These are phyloP conservation scores for Malus hybrid DNA, from an alignment of 331 rosid genomes.

Conservation along the genomic window DNA sequence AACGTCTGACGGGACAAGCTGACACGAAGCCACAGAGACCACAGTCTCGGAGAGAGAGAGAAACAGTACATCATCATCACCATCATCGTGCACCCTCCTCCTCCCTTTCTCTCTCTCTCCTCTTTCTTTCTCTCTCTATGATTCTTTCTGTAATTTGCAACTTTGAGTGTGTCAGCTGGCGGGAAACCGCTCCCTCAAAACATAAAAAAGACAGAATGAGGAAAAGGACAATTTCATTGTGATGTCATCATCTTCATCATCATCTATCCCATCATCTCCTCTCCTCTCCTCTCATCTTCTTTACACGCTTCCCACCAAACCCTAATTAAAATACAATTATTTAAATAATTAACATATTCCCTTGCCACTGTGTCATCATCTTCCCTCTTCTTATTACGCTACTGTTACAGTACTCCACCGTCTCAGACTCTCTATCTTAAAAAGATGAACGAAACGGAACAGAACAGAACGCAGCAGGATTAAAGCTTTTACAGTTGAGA, in stretches of 20 bases:
- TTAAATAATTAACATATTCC: neutral
- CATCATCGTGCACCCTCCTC: constrained; percentile 5
- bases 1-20: constrained; percentile 60
- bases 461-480: neutral
- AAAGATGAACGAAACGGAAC: constrained; percentile 20
- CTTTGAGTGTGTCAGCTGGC: constrained; percentile 41
- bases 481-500: neutral
- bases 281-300: neutral
- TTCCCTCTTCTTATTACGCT: neutral
- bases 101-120: neutral
- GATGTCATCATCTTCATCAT: neutral
- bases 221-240: constrained; percentile 7
- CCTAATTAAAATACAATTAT: too few species aligned
- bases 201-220: constrained; percentile 15
- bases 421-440: neutral
- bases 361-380: neutral
- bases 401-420: neutral
- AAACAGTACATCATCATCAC: neutral
- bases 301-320: constrained; percentile 22
- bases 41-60: neutral
- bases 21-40: constrained; percentile 20
- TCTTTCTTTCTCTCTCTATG: neutral
- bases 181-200: constrained; percentile 36
- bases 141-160: neutral
- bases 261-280: neutral